Base-by-base conservation (phyloP, 1,284 basidiomycete species). In the Austropuccinia psidii region DNA sequence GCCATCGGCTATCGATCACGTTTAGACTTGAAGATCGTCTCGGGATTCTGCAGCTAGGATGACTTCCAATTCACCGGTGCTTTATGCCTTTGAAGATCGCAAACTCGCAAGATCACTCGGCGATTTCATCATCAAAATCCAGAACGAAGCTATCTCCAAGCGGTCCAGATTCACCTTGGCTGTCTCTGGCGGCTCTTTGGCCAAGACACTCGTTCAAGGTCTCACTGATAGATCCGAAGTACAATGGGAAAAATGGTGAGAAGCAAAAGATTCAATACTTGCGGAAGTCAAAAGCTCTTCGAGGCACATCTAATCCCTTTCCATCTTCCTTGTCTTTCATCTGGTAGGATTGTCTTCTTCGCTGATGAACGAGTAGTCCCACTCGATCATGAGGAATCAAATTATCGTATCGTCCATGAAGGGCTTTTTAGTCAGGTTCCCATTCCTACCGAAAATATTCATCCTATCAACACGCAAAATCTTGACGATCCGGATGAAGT, bases 291-390 rank as follows among this genome's bases (percentile, higher is more conserved):
- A 9, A 13, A 31, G 8, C 65, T 19, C 17, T 35, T 15, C 39
- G 27, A 17, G 5, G 35, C 50, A 17, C 27, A 9, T 52, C 41
- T 39, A 15, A 17, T 31, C 19, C 19, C 50, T 4, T 27, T 35
- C 11, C 24, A 17, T 17, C 45, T 15, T n/a, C 33, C 57, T n/a
- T 15, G 31, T 52, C 54, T 21, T 58, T 13, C 57, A 27, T 37
- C 39, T 31, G 6, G 2, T n/a, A 98, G 94, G 94, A 92, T 98
- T 78, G 88, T 98, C 78, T 99, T 90, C 84, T 98, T 98, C 81
- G 93, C 89, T 66, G 96, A 99, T 81, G 96, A 99, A 84, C 90
- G 96, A 70, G 87, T 89, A 73, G 96, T 99, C 15, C 92, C 93
- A 0, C 87, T 98, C 78, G 88, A 94, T 83, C 86, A 96, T 80